phyloP scores from a whole-genome alignment of 192 early-diverging fungal species.

The Coemansia sp. region DNA sequence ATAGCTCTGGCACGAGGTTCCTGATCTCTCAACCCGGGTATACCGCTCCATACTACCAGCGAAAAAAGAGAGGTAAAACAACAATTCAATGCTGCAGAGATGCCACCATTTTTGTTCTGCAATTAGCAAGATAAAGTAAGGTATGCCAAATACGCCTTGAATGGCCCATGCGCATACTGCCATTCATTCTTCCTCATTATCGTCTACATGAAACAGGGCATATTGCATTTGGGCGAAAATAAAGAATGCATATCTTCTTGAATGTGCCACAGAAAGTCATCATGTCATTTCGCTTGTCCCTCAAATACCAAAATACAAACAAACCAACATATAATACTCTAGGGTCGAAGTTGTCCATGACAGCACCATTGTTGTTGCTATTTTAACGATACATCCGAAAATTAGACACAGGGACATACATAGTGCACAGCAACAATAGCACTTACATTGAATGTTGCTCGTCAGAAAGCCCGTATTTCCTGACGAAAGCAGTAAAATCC shows the following conservation, averaged over 20 bases:
- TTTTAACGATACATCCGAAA: too few relatives aligned
- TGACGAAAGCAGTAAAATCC: slow-evolving; percentile 41
- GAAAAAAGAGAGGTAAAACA: background rate
- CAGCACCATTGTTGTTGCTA: too few relatives aligned
- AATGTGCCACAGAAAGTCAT: background rate
- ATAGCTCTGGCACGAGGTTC: slow-evolving; percentile 41
- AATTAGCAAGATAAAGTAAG: background rate
- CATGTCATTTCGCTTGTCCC: background rate
- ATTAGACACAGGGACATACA: background rate
- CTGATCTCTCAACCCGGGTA: slow-evolving; percentile 28
- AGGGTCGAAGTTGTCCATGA: too few relatives aligned
- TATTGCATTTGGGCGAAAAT: background rate
- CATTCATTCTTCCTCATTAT: background rate
- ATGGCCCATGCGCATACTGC: background rate
- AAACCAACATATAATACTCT: background rate
- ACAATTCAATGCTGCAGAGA: background rate
- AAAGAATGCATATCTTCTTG: background rate
- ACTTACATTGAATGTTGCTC: slow-evolving; percentile 38
- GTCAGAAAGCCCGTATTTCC: slow-evolving; percentile 23
- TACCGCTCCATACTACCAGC: slow-evolving; percentile 24
- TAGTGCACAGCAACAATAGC: background rate
- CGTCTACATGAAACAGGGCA: background rate
- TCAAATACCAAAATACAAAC: background rate
- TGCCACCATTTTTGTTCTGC: background rate
- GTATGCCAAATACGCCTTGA: background rate